These are phyloP conservation scores for Rhodocollybia butyracea DNA, from an alignment of 768 basidiomycete genomes.

Conservation along the genomic window DNA sequence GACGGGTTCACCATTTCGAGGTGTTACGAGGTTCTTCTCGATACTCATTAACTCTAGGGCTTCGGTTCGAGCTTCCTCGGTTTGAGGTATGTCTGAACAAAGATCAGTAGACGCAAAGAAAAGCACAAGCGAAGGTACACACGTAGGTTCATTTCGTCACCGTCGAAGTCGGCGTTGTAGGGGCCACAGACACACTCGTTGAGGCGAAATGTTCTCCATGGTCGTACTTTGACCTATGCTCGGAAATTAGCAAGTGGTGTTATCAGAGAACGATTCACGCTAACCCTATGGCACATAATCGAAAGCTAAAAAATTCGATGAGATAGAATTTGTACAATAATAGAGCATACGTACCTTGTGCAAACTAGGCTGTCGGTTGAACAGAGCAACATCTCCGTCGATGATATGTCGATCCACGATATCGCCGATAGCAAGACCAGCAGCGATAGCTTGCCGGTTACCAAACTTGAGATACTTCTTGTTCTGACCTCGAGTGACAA, in stretches of 20 bases:
- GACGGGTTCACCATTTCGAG: constrained; percentile 97
- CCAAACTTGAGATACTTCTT: constrained; percentile 93
- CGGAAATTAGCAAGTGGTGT: background rate
- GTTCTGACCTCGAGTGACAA: constrained; percentile 76
- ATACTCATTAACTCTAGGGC: constrained; percentile 97
- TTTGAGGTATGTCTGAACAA: constrained; percentile 88
- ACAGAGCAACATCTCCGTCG: constrained; percentile 94
- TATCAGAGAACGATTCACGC: constrained; percentile 15
- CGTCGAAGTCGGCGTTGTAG: constrained; percentile 99
- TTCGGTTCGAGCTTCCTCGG: constrained; percentile 96
- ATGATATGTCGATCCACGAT: constrained; percentile 92
- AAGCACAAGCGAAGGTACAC: background rate
- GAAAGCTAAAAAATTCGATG: constrained; percentile 59
- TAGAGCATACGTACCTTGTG: constrained; percentile 65
- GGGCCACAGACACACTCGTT: constrained; percentile 99
- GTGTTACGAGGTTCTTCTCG: constrained; percentile 95
- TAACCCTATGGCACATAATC: constrained; percentile 96
- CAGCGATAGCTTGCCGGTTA: constrained; percentile 76
- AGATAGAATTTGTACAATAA: background rate
- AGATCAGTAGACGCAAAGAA: constrained; percentile 5
- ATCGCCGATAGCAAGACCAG: constrained; percentile 82
- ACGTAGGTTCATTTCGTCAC: constrained; percentile 99
- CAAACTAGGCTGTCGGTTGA: constrained; percentile 98
- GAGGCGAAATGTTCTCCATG: constrained; percentile 95
- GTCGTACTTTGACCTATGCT: constrained; percentile 78